phyloP scores from a whole-genome alignment of 2,329 filamentous ascomycete genomes.

The Hypomyces rosellus region DNA sequence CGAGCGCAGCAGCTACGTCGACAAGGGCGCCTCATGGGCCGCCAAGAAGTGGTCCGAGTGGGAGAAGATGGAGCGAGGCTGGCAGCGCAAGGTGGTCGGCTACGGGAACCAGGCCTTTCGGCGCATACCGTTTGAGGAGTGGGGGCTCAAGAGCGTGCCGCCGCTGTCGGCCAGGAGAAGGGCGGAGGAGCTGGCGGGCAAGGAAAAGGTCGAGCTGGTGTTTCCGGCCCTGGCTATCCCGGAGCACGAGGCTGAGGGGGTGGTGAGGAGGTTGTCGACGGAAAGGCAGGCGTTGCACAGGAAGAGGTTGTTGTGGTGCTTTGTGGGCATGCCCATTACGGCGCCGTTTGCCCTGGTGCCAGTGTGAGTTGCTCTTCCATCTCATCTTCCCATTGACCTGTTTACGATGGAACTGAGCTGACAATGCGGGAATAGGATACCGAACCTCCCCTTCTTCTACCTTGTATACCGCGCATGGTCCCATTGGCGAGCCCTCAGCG shows the following conservation, averaged over 20 bases:
- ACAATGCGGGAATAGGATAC: slow-evolving; percentile 53
- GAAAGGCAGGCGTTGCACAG: slow-evolving; percentile 76
- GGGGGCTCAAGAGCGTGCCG: slow-evolving; percentile 92
- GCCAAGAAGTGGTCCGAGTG: slow-evolving; percentile 75
- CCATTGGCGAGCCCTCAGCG: slow-evolving; percentile 79
- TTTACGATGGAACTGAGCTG: not conserved
- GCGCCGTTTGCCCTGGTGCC: slow-evolving; percentile 79
- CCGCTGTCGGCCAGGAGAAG: slow-evolving; percentile 64
- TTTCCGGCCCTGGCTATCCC: slow-evolving; percentile 70
- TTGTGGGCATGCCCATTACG: slow-evolving; percentile 75
- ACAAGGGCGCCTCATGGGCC: slow-evolving; percentile 65
- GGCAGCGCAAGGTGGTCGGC: slow-evolving; percentile 80
- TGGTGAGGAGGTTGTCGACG: slow-evolving; percentile 67
- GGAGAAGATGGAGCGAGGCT: slow-evolving; percentile 78
- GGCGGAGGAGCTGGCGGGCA: slow-evolving; percentile 55
- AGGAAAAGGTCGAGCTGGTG: slow-evolving; percentile 63
- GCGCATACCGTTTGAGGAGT: slow-evolving; percentile 93
- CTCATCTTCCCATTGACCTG: not conserved
- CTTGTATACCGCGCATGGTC: slow-evolving; percentile 86
- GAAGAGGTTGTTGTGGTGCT: slow-evolving; percentile 71
- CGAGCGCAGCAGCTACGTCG: slow-evolving; percentile 49
- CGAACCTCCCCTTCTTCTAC: slow-evolving; percentile 97
- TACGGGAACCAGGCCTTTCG: slow-evolving; percentile 84
- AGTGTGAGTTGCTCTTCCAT: slow-evolving; percentile 54
- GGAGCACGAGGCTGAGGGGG: slow-evolving; percentile 52